phyloP scores from a whole-genome alignment of 2,329 filamentous ascomycete species.

The Mycosphaerelloides madeirae region DNA sequence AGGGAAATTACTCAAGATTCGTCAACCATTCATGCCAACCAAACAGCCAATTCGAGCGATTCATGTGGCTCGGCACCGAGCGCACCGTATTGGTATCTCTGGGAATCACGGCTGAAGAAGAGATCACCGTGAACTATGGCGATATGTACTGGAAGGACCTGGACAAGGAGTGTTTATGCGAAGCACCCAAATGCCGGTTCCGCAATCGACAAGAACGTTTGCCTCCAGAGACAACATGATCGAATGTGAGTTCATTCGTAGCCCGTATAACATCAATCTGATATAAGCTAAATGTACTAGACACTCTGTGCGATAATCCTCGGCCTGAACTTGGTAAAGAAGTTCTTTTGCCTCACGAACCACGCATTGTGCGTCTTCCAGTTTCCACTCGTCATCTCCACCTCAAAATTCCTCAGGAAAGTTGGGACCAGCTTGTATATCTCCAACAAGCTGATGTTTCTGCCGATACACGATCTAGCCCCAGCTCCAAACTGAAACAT shows the following conservation, averaged over 20 bases:
- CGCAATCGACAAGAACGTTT: too few relatives aligned
- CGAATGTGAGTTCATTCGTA: too few relatives aligned
- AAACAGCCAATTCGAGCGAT: constrained; percentile 54
- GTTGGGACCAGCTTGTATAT: constrained; percentile 50
- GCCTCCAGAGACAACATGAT: too few relatives aligned
- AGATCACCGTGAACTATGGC: constrained; percentile 57
- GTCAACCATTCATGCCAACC: constrained; percentile 56
- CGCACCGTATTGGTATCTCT: constrained; percentile 53
- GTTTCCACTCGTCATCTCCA: constrained; percentile 38
- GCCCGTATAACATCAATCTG: too few relatives aligned
- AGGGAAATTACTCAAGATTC: constrained; percentile 56
- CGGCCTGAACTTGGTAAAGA: constrained; percentile 41
- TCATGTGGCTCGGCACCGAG: constrained; percentile 54
- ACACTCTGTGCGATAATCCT: constrained; percentile 11
- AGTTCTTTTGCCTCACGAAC: constrained; percentile 48
- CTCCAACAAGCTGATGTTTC: constrained; percentile 46
- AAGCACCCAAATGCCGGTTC: constrained; percentile 50
- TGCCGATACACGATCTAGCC: constrained; percentile 62
- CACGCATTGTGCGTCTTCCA: constrained; percentile 51
- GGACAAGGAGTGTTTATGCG: constrained; percentile 53
- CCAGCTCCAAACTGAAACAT: constrained; percentile 73
- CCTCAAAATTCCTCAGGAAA: constrained; percentile 62
- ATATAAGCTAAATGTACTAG: background rate
- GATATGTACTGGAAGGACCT: constrained; percentile 55
- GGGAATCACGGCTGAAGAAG: constrained; percentile 49